Evolutionary conservation across 1,284 basidiomycete species (phyloP).

Genomic region (Irpex sp.): DNA sequence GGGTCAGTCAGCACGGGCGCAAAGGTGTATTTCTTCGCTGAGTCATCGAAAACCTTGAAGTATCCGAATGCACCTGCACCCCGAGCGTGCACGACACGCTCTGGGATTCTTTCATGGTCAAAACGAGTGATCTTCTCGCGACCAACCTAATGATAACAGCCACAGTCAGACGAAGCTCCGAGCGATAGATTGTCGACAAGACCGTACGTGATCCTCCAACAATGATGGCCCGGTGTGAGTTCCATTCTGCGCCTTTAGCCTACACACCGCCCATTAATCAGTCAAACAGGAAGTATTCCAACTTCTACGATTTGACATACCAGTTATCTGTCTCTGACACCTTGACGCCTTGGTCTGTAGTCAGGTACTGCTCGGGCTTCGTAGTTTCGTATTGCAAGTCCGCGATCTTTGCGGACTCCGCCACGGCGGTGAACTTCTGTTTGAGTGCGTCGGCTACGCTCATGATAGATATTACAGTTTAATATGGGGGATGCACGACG

Average conservation of each 20-base stretch:
- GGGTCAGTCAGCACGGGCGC: conserved; percentile 73
- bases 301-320: conserved; percentile 29
- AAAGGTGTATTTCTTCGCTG: conserved; percentile 60
- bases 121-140: conserved; percentile 76
- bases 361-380: conserved; percentile 34
- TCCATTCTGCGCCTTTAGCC: conserved; percentile 51
- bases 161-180: background rate
- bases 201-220: conserved; percentile 54
- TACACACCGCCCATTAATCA: conserved; percentile 21
- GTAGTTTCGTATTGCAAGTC: conserved; percentile 45
- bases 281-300: background rate
- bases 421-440: conserved; percentile 24
- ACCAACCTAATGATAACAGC: conserved; percentile 31
- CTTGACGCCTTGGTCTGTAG: conserved; percentile 61
- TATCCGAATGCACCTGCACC: conserved; percentile 80
- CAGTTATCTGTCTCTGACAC: conserved; percentile 63
- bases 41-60: conserved; percentile 69
- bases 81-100: conserved; percentile 64
- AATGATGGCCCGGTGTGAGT: conserved; percentile 47
- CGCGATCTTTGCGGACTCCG: conserved; percentile 36
- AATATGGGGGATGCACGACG: background rate
- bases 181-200: background rate
- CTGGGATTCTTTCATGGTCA: conserved; percentile 83
- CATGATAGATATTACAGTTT: conserved; percentile 13
- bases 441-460: conserved; percentile 22